Evolutionary conservation across 495 filamentous ascomycete genomes (phyloP).

Genomic region (Terfezia claveryi): DNA sequence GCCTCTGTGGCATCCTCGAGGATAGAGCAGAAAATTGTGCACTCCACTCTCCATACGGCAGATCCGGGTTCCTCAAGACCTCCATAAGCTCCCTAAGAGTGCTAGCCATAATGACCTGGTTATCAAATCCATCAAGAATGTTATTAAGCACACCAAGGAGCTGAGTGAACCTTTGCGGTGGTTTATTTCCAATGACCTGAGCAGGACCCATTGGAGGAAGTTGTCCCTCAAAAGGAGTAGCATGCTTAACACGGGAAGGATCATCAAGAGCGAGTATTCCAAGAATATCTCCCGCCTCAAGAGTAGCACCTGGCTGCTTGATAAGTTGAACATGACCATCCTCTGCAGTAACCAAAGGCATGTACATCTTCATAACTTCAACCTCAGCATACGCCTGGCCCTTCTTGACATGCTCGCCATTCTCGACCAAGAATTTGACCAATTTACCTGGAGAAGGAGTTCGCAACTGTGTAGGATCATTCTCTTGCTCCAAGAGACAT

Average conservation of each 20-base stretch:
- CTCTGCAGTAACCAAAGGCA: constrained; percentile 92
- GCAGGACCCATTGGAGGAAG: constrained; percentile 74
- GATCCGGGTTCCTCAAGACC: constrained; percentile 68
- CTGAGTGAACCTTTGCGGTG: constrained; percentile 63
- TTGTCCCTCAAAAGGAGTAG: constrained; percentile 83
- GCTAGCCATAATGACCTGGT: constrained; percentile 81
- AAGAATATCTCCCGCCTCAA: constrained; percentile 96
- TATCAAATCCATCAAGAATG: constrained; percentile 86
- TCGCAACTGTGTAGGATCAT: constrained; percentile 91
- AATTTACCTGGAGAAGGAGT: constrained; percentile 93
- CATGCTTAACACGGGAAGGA: constrained; percentile 88
- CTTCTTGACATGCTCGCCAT: constrained; percentile 80
- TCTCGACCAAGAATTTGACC: constrained; percentile 94
- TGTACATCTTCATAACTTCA: constrained; percentile 99
- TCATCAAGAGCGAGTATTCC: constrained; percentile 93
- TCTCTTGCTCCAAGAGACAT: constrained; percentile 93
- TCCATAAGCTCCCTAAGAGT: constrained; percentile 77
- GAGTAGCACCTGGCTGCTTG: constrained; percentile 95
- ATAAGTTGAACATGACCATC: constrained; percentile 94
- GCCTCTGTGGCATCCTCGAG: constrained; percentile 82
- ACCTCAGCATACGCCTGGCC: constrained; percentile 92
- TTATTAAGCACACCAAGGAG: constrained; percentile 61
- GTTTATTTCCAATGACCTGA: constrained; percentile 72
- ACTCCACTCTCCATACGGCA: constrained; percentile 92
- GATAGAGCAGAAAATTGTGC: constrained; percentile 89